Percentiles rank a stretch among this genome's conserved stretches.
These are phyloP conservation scores for Calocybe indica DNA, from an alignment of 768 basidiomycete genomes.

Conservation along the genomic window DNA sequence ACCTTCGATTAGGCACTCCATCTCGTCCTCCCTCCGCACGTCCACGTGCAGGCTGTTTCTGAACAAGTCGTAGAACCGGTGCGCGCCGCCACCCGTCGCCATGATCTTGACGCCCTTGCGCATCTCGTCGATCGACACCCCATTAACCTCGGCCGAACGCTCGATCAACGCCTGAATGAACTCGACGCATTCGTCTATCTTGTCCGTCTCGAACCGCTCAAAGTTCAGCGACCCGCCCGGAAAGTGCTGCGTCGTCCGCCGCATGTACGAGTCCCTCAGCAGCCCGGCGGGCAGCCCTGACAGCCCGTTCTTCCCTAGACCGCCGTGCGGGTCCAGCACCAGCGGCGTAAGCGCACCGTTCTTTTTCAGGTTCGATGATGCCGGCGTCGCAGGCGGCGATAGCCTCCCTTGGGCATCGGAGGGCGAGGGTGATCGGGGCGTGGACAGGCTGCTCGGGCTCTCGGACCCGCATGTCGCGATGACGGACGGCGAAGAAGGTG, in stretches of 20 bases:
- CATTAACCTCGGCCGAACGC: conserved; percentile 79
- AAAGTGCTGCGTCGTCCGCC: conserved; percentile 73
- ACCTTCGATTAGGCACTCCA: conserved; percentile 97
- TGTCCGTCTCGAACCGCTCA: conserved; percentile 91
- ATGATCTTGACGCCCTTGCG: conserved; percentile 90
- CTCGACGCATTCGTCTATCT: conserved; percentile 75
- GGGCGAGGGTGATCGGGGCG: conserved; percentile 40
- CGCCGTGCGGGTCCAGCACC: conserved; percentile 50
- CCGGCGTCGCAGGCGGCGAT: conserved; percentile 23
- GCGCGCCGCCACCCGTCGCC: conserved; percentile 97
- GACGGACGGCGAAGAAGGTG: conserved; percentile 71
- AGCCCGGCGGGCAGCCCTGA: conserved; percentile 35
- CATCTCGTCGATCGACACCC: conserved; percentile 88
- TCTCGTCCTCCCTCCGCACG: conserved; percentile 91
- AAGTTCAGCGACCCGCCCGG: conserved; percentile 98
- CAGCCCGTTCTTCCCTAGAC: conserved; percentile 24
- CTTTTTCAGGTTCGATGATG: conserved; percentile 31
- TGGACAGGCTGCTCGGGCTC: conserved; percentile 37
- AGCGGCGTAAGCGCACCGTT: conserved; percentile 83
- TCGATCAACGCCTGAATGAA: conserved; percentile 87
- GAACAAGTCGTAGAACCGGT: conserved; percentile 87
- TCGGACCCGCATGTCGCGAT: conserved; percentile 54
- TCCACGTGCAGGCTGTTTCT: conserved; percentile 71
- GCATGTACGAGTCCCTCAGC: conserved; percentile 60
- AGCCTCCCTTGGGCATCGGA: conserved; percentile 23